These are phyloP conservation scores for Mercurialis annua DNA, from an alignment of 345 rosid species.

Conservation along the genomic window DNA sequence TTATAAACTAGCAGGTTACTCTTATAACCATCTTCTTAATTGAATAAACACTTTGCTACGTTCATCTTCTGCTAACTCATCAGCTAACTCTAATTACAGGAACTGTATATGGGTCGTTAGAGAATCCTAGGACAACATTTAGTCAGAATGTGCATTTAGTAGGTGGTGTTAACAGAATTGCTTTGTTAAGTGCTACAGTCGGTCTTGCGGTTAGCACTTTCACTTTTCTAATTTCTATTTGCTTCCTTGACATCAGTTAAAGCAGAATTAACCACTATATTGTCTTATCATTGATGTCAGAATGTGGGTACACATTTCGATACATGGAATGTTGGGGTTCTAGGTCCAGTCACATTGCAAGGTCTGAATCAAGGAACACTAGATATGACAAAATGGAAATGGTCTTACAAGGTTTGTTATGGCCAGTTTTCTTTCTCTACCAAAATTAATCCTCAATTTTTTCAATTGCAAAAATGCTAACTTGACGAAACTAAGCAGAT, in stretches of 20 bases:
- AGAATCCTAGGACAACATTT: slow-evolving; percentile 22
- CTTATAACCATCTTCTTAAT: too few species aligned
- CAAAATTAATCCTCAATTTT: background rate
- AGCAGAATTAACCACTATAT: background rate
- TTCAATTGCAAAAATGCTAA: background rate
- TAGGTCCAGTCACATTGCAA: slow-evolving; percentile 27
- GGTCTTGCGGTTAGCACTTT: slow-evolving; percentile 34
- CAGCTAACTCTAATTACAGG: slow-evolving; percentile 12
- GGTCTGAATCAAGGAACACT: slow-evolving; percentile 29
- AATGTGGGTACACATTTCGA: slow-evolving; percentile 30
- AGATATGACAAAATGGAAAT: slow-evolving; percentile 25
- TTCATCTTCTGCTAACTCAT: background rate
- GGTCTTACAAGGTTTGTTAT: slow-evolving; percentile 33
- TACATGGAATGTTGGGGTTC: slow-evolving; percentile 28
- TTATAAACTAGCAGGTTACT: slow-evolving; percentile 24
- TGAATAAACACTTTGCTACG: background rate
- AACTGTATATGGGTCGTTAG: slow-evolving; percentile 23
- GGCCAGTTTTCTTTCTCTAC: background rate
- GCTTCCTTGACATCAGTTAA: background rate
- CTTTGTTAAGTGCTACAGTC: slow-evolving; percentile 36
- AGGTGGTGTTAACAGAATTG: slow-evolving; percentile 32
- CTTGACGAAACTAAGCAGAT: slow-evolving; percentile 16
- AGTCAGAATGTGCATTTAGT: slow-evolving; percentile 25
- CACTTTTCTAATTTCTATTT: background rate
- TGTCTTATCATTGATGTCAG: slow-evolving; percentile 9